Evolutionary conservation across 345 rosid species (phyloP), one percentile per base, ranked within the genome.

Genomic region (Aurinia saxatilis): DNA sequence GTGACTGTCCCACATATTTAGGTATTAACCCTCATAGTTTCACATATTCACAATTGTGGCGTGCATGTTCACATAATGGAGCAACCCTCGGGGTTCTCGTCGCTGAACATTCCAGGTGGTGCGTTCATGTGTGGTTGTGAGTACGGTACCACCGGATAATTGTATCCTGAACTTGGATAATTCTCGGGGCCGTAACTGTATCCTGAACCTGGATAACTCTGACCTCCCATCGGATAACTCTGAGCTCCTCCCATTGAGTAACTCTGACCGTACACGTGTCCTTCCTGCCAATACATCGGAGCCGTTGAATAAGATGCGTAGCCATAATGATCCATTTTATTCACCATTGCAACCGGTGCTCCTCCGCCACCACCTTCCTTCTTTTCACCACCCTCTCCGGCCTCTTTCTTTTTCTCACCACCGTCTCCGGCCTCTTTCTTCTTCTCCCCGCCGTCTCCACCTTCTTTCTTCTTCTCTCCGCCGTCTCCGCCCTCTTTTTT

Each of bases 261-360:
- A 38, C 59, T 53, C 3, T 72, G 75, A 0, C 53, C 79, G 71
- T 73, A 63, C 75, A 52, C 67, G 25, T 73, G 75, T 41, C 72
- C 81, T 9, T 70, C 81, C 10, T 46, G 47, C 91, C 86, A 84
- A 14, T 80, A 74, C 56, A 65, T 75, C 5, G 90, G 81, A 21
- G 25, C 75, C 50, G 70, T 75, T 0, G 79, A 77, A 47, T 64
- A 70, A 5, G 47, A 38, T 1, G 70, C 46, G 59, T 68, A 54
- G 14, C 84, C 82, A 37, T 65, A 18, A 47, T 80, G 59, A 60
- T 82, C 87, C 78, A 81, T 53, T 65, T 79, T 86, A 71, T 67
- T 82, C 65, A 83, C 57, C 60, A 6, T 55, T 46, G 31, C 57
- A 51, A 10, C 59, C 61, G 18, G 72, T 50, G 10, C 72, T 54